Base-by-base conservation (phyloP, 1,284 basidiomycete species). In the Psilocybe mexicana region DNA sequence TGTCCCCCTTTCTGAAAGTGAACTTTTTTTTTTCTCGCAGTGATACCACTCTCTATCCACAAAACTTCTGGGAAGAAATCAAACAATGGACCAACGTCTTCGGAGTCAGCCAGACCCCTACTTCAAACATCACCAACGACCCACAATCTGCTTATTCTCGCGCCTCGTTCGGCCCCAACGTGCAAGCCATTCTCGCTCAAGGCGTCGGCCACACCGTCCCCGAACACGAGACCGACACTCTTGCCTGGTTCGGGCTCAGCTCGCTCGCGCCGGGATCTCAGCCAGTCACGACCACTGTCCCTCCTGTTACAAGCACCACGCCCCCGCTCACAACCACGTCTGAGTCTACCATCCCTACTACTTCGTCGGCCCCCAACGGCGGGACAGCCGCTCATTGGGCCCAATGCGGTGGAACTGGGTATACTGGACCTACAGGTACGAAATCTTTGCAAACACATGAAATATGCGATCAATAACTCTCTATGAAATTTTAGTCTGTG, bases 51-150 rank as follows among this genome's bases (percentile, higher is more conserved):
- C 74, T 84, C 43, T 77, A 76, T 70, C 76, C 74, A 7, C 72
- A 76, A 50, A 84, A 84, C 73, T 82, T 80, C 70, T 71, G 65
- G 52, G 79, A 84, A 67, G 79, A 76, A 57, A 71, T 79, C 66
- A 77, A 79, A 63, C 74, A 81, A 59, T 81, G 79, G 79, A 77
- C 78, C 10, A 78, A 77, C 57, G 71, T 82, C 52, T 79, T 81
- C 61, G 75, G 74, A 24, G 72, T 76, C 60, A 71, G 72, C 61
- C 60, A 65, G 42, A 79, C 75, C 2, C 74, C 81, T 1, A 66
- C 69, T 40, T 66, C 74, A 46, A 78, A 74, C 58, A 64, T 70
- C 36, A 70, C 68, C 54, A 76, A 77, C 64, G 67, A 70, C 47
- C 75, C 76, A 14, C 66, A 74, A 3, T 65, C 72, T 23, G 76